Base-by-base conservation (phyloP, 2,329 filamentous ascomycete species). In the Sporothrix pseudoabietina region DNA sequence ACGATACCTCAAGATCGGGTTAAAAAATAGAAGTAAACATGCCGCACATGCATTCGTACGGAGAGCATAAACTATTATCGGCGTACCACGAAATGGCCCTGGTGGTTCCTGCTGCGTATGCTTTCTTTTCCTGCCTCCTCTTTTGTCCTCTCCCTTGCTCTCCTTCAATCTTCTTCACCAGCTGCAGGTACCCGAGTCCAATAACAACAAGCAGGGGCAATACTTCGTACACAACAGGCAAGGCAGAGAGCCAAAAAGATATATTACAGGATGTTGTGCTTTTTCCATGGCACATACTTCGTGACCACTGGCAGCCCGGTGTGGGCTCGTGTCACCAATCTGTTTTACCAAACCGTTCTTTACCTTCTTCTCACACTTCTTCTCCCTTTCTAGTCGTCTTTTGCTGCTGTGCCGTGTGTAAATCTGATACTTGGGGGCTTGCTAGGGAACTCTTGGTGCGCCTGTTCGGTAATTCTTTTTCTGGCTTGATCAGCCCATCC, bases 151-250 rank as follows among this genome's bases (percentile, higher is more conserved):
- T 9, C 12, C 19, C 22, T 47, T 9, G 3, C 16, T 59, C n/a
- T 41, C 47, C 35, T 30, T 63, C 41, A 66, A 30, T 10, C 10
- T 26, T 30, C 6, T 30, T 47, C 39, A 22, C 35, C 39, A 44
- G 10, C 35, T 73, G 72, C 59, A 73, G 22, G 9, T 39, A 71
- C 35, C 59, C 72, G 57, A 59, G 68, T 39, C 55, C 44, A 69
- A 63, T 54, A 59, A 57, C 9, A 30, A 49, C 9, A 30, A 49
- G 35, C 16, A 68, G 10, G 39, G 30, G 32, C 32, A 32, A 16
- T 57, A 26, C 26, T 26, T 26, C 26, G 26, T 26, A 14, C 14
- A 57, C 54, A 14, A 22, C 54, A 16, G 26, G 54, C 54, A 32
- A 26, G 14, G 57, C 14, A 47, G 39, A 47, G 61, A 10, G 39